phyloP scores from a whole-genome alignment of 1,139 yeast genomes.

The Debaryomyces singareniensis region DNA sequence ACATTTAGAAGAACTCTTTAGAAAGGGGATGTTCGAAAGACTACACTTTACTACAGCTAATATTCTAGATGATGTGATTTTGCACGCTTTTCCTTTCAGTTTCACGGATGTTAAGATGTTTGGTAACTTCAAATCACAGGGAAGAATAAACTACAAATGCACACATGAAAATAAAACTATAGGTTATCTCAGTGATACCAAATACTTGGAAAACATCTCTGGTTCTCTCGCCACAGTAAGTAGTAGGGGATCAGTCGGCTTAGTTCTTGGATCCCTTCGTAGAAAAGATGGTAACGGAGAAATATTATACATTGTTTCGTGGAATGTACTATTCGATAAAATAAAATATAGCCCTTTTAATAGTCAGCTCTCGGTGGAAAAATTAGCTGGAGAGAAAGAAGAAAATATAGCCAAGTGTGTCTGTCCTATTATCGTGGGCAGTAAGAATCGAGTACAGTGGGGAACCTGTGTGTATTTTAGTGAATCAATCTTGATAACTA shows the following conservation, averaged over 20 bases:
- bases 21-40: background rate
- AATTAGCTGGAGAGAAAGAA: constrained; percentile 2
- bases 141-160: constrained; percentile 35
- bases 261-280: constrained; percentile 45
- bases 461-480: constrained; percentile 30
- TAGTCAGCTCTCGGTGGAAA: no score
- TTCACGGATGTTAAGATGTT: constrained; percentile 54
- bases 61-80: constrained; percentile 12
- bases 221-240: constrained; percentile 44
- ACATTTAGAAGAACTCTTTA: background rate
- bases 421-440: constrained; percentile 11
- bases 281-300: constrained; percentile 61
- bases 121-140: constrained; percentile 39
- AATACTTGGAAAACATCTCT: constrained; percentile 59
- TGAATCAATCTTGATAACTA: constrained; percentile 24
- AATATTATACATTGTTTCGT: constrained; percentile 42
- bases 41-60: constrained; percentile 4
- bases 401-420: constrained; percentile 5
- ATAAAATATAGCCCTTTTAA: no score
- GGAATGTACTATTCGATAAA: constrained; percentile 21
- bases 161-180: constrained; percentile 4
- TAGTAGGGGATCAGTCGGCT: constrained; percentile 31
- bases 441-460: constrained; percentile 17
- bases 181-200: constrained; percentile 44
- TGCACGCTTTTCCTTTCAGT: constrained; percentile 49